These are phyloP conservation scores for Volvox africanus DNA, from an alignment of 139 green algal species.

Conservation along the genomic window DNA sequence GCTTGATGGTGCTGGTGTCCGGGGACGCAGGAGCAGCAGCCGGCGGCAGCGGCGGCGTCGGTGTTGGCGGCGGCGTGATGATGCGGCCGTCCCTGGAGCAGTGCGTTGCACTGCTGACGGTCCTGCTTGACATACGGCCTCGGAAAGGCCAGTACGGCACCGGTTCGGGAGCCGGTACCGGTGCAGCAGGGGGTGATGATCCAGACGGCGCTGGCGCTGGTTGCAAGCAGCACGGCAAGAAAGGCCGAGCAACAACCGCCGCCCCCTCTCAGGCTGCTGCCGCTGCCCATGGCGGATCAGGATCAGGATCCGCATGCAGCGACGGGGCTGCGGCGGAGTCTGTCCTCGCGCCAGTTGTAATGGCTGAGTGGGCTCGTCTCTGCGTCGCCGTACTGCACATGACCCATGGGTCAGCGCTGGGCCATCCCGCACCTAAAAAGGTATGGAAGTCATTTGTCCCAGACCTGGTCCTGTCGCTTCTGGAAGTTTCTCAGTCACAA, in stretches of 20 bases:
- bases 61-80: neutral
- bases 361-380: neutral
- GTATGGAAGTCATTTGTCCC: slow-evolving; percentile 43
- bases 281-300: no score
- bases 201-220: no score
- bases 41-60: neutral
- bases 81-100: slow-evolving; percentile 29
- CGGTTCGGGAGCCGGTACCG: no score
- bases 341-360: neutral
- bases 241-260: no score
- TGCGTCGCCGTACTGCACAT: neutral
- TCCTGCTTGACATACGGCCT: neutral
- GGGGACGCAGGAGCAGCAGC: no score
- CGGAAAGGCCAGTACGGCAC: neutral
- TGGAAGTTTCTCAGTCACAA: neutral
- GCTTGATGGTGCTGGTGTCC: neutral
- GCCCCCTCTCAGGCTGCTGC: no score
- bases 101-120: neutral
- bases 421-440: slow-evolving; percentile 25
- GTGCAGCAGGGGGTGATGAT: no score
- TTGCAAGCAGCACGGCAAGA: no score
- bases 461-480: slow-evolving; percentile 27
- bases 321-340: neutral
- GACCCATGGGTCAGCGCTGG: neutral
- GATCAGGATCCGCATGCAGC: neutral